Base-by-base conservation (phyloP, 352 stramenopile species). In the Phytophthora pisi region DNA sequence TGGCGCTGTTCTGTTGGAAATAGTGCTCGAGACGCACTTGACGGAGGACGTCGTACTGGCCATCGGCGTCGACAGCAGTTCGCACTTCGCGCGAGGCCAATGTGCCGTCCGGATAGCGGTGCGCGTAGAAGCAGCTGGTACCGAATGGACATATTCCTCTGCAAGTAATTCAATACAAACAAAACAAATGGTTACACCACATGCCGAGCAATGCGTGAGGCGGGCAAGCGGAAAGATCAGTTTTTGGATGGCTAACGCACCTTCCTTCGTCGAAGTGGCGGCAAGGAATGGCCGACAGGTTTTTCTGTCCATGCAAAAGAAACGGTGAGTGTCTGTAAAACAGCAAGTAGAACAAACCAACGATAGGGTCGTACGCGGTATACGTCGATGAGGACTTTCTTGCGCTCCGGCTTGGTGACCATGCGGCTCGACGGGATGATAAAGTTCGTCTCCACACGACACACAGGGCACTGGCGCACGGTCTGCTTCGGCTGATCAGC, bases 101-200 rank as follows among this genome's bases (percentile, higher is more conserved):
- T 11, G 79, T 85, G 30, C 89, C 89, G 23, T 92, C 84, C 10
- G 79, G 66, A 54, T 81, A 91, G 16, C 82, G 80, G 53, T 96
- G 89, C 36, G 84, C 84, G 71, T 95, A 96, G 73, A 95, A 95
- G 63, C 89, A 96, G 70, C 82, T 93, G 36, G 82, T 88, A n/a
- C 87, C 87, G 54, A 96, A 96, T 52, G 86, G 86, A 82, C 89
- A 96, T 24, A 77, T 87, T 26, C 83, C 83, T 54, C 86, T 92
- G 23, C 4, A 67, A 57, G 50, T 53, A 60, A 65, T 52, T 64
- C 31, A 58, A 15, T 58, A 66, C 64, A 58, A 53, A 64, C 40
- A 52, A 52, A 34, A 56, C 50, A 55, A 34, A 18, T 64, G 45
- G 64, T 66, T 68, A 53, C 30, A 38, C 31, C 23, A 64, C 36